Evolutionary conservation across 192 early-diverging fungal genomes (phyloP).

Genomic region (Martensiomyces pterosporus): DNA sequence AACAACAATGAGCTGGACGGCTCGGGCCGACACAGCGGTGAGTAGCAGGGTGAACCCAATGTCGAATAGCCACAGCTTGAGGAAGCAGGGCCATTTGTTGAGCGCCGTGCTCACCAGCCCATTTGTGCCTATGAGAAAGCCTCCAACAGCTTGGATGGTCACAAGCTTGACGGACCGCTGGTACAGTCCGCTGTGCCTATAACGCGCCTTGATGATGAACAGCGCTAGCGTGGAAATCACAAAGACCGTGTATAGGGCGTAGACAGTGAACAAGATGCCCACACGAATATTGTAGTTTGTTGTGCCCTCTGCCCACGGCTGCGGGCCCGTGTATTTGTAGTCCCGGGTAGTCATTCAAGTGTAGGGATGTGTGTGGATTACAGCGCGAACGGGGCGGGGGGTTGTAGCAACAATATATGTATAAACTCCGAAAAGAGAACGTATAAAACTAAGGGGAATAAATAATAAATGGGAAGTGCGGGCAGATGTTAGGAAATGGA

Average conservation of each 20-base stretch:
- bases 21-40: background rate
- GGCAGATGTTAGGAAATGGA: no score
- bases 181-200: constrained; percentile 41
- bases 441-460: no score
- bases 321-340: no score
- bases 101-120: background rate
- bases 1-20: background rate
- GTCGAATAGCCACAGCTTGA: background rate
- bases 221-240: constrained; percentile 24
- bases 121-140: constrained; percentile 17
- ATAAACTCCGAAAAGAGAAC: no score
- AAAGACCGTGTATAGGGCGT: constrained; percentile 18
- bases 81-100: background rate
- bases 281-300: constrained; percentile 27
- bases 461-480: no score
- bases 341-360: no score
- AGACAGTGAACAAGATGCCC: constrained; percentile 21
- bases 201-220: constrained; percentile 39
- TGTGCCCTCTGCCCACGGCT: constrained; percentile 17
- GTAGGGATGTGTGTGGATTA: background rate
- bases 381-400: background rate
- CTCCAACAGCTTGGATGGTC: constrained; percentile 16
- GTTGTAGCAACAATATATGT: background rate
- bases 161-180: constrained; percentile 25
- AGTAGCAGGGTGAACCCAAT: background rate